Evolutionary conservation across 129 eudicot species (phyloP), one percentile per base, ranked within the genome.

Genomic region (Flaveria brownii): DNA sequence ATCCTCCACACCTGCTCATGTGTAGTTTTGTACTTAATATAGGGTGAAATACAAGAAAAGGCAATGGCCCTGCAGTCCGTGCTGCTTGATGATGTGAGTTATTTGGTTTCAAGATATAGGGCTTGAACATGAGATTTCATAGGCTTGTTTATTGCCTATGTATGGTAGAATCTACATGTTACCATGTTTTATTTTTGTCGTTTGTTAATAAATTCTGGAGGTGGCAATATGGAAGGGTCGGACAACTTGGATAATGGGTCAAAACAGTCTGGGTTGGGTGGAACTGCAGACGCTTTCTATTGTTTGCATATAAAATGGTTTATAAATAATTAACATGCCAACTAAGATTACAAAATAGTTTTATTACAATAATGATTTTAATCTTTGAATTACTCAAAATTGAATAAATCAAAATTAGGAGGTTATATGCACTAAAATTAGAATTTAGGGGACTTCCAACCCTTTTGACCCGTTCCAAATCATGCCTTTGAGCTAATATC

Each of bases 1-100:
- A 43, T 17, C 68, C 43, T 9, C n/a, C 69, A 1, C 23, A 0
- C 68, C 26, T 54, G 67, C 47, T 75, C 25, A 18, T 68, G 74
- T 63, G 43, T 45, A 75, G 65, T 54, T 71, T 51, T 81, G 67
- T 87, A 75, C 63, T 62, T 80, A 65, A 52, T 68, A 52, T 62
- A 95, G 99, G 97, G 94, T 59, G 97, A 95, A 86, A 83, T 95
- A 74, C 97, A 84, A 74, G 89, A 80, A 43, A 91, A 87, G 84
- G 97, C 99, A 62, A 82, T 85, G 78, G 87, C 87, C 30, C 92
- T 95, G 57, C 96, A 85, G 83, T 59, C 87, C 23, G 88, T 86
- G 68, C 84, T 82, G 87, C 84, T 95, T 71, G 80, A 86, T 78
- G 91, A 91, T 80, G 99, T 95, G 84, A 84, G 97, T 86, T 76